phyloP scores from a whole-genome alignment of 23 red algal genomes.

The Gracilaria caudata region DNA sequence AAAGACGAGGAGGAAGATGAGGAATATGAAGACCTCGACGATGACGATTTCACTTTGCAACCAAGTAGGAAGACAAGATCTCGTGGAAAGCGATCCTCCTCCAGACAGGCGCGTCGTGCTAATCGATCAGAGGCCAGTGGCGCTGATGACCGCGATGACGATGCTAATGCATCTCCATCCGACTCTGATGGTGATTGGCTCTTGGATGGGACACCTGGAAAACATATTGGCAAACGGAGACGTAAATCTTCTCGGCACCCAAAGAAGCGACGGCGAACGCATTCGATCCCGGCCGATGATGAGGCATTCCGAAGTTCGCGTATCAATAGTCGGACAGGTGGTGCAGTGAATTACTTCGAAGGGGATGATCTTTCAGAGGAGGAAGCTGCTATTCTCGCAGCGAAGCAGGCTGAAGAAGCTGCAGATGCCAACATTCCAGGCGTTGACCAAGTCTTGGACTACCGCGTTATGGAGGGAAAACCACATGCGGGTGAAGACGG shows the following conservation, averaged over 20 bases:
- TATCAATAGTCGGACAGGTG: slow-evolving; percentile 54
- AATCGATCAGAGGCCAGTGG: slow-evolving; percentile 32
- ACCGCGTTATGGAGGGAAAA: slow-evolving; percentile 47
- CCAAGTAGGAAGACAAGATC: slow-evolving; percentile 28
- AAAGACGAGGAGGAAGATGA: slow-evolving; percentile 56
- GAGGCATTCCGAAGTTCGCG: slow-evolving; percentile 40
- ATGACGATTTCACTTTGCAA: slow-evolving; percentile 57
- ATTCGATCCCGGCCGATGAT: slow-evolving; percentile 28
- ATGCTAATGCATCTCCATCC: slow-evolving; percentile 39
- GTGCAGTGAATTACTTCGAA: slow-evolving; percentile 63
- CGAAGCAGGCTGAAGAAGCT: slow-evolving; percentile 23
- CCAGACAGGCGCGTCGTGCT: background rate
- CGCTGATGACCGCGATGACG: background rate
- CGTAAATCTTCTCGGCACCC: slow-evolving; percentile 1
- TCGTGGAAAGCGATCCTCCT: slow-evolving; percentile 5
- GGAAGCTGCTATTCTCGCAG: slow-evolving; percentile 22
- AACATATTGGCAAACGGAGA: background rate
- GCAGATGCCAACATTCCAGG: slow-evolving; percentile 33
- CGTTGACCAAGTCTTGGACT: slow-evolving; percentile 58
- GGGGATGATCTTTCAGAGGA: slow-evolving; percentile 50
- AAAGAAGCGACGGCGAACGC: slow-evolving; percentile 44
- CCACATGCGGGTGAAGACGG: background rate
- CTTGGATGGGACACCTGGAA: slow-evolving; percentile 19
- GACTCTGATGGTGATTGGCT: slow-evolving; percentile 75
- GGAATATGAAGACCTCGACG: slow-evolving; percentile 55